A percentile compares a stretch with the other conserved stretches of the same genome.
Evolutionary conservation across 257 asterid species (phyloP).

Genomic region (Cynanchum wilfordii): DNA sequence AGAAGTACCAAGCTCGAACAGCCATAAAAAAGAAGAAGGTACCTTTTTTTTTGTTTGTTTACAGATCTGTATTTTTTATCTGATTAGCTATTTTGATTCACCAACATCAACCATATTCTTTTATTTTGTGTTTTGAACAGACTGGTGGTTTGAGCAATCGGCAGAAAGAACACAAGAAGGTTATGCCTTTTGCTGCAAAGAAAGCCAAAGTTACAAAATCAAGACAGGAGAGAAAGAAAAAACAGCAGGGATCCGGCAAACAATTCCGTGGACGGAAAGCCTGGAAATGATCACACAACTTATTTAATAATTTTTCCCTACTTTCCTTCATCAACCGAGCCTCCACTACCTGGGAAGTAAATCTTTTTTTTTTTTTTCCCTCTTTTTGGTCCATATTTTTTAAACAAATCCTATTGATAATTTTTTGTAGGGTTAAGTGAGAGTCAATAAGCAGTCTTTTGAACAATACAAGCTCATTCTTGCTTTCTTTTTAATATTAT

Average conservation of each 20-base stretch:
- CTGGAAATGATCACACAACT: slow-evolving; percentile 52
- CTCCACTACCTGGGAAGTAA: no score
- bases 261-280: slow-evolving; percentile 94
- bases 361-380: no score
- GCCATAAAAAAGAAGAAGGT: slow-evolving; percentile 78
- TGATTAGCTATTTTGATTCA: neutral
- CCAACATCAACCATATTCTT: neutral
- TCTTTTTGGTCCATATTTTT: neutral
- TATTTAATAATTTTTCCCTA: neutral
- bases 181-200: slow-evolving; percentile 74
- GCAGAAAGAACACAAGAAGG: slow-evolving; percentile 71
- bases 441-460: neutral
- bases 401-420: neutral
- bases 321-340: no score
- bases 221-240: slow-evolving; percentile 48
- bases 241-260: slow-evolving; percentile 38
- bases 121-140: slow-evolving; percentile 31
- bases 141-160: slow-evolving; percentile 76
- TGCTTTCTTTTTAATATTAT: no score
- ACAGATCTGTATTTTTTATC: neutral
- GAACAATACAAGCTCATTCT: no score
- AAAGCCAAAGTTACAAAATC: slow-evolving; percentile 42
- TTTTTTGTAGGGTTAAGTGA: neutral
- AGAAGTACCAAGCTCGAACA: slow-evolving; percentile 56
- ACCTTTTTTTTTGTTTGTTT: neutral